Evolutionary conservation across 1,284 basidiomycete species (phyloP), one percentile per base, ranked within the genome.

Genomic region (Boletellus deceptivus): DNA sequence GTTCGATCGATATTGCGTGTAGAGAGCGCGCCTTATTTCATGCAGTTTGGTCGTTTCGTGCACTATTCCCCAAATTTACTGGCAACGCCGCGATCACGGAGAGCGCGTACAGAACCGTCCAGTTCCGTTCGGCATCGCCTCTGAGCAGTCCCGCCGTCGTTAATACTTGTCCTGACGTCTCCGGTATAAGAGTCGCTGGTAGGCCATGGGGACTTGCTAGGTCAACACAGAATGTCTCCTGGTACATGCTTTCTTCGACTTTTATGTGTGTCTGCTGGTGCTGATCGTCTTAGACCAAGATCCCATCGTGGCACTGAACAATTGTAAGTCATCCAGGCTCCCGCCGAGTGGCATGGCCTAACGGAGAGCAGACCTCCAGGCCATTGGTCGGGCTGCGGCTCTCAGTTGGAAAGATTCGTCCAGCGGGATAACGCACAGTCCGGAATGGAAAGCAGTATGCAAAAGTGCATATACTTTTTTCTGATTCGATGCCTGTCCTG

Each of bases 401-500:
- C 70, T 86, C 22, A 79, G 74, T 57, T 86, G 83, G 83, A 58
- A 70, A 25, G 80, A 84, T 40, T 70, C 69, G 0, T 63, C 58
- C 6, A 61, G 65, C 17, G 83, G 82, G 0, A 72, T 72, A 0
- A 69, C 69, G n/a, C 73, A 83, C 53, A 67, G 65, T 3, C 78
- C 75, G 4, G 61, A 66, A 36, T 87, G 84, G 84, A 82, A 72
- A 4, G 76, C 70, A 3, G 56, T 74, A 4, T 86, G 82, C 64
- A 85, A 80, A 72, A 75, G 84, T 84, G 59, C 62, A 69, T 55
- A 20, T 43, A 38, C 50, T 29, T 53, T 53, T 14, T 47, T 51
- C 35, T 33, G 7, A 53, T 52, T 36, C 45, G 34, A 48, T 40
- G 45, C 31, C 46, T 43, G 42, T 9, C 44, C 54, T 69, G 11